Evolutionary conservation across 2,329 filamentous ascomycete genomes (phyloP).

Genomic region (Aspergillus sp.): DNA sequence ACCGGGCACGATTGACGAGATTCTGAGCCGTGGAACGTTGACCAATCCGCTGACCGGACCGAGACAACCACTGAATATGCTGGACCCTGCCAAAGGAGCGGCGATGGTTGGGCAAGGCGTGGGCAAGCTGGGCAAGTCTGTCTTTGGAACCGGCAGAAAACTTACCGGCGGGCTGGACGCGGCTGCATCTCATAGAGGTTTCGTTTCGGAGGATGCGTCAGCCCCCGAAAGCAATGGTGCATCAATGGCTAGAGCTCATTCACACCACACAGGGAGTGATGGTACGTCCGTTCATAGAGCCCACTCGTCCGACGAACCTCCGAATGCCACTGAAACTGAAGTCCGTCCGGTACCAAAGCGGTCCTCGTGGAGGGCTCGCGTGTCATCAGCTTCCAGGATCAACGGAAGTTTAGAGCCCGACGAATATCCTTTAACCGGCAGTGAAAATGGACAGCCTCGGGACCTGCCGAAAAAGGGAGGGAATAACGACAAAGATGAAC

Average conservation of each 20-base stretch:
- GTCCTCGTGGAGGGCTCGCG: slow-evolving; percentile 24
- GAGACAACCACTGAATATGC: slow-evolving; percentile 14
- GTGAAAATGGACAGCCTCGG: too few species aligned
- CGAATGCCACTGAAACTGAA: slow-evolving; percentile 2
- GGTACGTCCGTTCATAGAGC: slow-evolving; percentile 5
- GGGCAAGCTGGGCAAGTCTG: slow-evolving; percentile 35
- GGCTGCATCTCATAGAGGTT: slow-evolving; percentile 25
- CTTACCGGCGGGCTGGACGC: slow-evolving; percentile 29
- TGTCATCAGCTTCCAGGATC: slow-evolving; percentile 21
- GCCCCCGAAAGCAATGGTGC: slow-evolving; percentile 5
- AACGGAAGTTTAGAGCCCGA: slow-evolving; percentile 19
- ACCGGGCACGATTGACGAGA: slow-evolving; percentile 41
- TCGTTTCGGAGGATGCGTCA: slow-evolving; percentile 17
- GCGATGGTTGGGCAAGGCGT: slow-evolving; percentile 44
- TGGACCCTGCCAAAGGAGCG: slow-evolving; percentile 42
- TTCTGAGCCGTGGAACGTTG: slow-evolving; percentile 23
- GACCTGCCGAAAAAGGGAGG: slow-evolving; percentile 14
- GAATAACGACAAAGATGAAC: slow-evolving; percentile 5
- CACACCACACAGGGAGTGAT: background rate
- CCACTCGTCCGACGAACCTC: slow-evolving; percentile 2
- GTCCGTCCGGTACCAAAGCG: slow-evolving; percentile 13
- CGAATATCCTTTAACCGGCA: slow-evolving; percentile 29
- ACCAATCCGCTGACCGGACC: slow-evolving; percentile 8
- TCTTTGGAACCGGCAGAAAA: slow-evolving; percentile 36
- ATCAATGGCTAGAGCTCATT: background rate